Evolutionary conservation across 2,329 filamentous ascomycete genomes (phyloP).

Genomic region (Metarhizium humberi): DNA sequence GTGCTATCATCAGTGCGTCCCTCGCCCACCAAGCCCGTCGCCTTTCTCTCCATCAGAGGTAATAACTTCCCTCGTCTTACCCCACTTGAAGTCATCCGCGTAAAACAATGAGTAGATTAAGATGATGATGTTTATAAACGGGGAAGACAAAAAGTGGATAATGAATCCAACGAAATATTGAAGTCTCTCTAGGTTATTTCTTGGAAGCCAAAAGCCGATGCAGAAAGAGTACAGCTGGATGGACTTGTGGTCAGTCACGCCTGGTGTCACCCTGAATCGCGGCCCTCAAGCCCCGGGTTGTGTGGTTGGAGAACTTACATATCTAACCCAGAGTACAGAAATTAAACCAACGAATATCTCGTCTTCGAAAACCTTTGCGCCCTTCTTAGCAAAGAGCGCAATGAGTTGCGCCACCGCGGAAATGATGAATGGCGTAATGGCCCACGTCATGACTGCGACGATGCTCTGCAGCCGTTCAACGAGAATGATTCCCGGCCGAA

Average conservation of each 20-base stretch:
- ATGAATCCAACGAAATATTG: slow-evolving; percentile 31
- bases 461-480: slow-evolving; percentile 35
- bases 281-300: background rate
- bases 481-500: slow-evolving; percentile 29
- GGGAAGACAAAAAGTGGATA: slow-evolving; percentile 27
- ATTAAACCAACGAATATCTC: slow-evolving; percentile 28
- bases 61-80: slow-evolving; percentile 32
- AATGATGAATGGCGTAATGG: slow-evolving; percentile 35
- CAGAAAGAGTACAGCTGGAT: slow-evolving; percentile 29
- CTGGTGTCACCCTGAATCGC: background rate
- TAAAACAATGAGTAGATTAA: slow-evolving; percentile 31
- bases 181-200: slow-evolving; percentile 25
- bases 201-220: slow-evolving; percentile 31
- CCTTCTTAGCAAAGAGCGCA: slow-evolving; percentile 23
- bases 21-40: background rate
- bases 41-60: slow-evolving; percentile 15
- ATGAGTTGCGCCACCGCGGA: slow-evolving; percentile 28
- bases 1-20: background rate
- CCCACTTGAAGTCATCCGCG: slow-evolving; percentile 37
- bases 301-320: slow-evolving; percentile 20
- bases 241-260: background rate
- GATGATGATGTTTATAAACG: slow-evolving; percentile 33
- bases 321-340: slow-evolving; percentile 26
- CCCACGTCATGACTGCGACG: slow-evolving; percentile 37
- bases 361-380: slow-evolving; percentile 23